Evolutionary conservation across 768 basidiomycete species (phyloP), one percentile per base, ranked within the genome.

Genomic region (Pulveroboletus sp.): DNA sequence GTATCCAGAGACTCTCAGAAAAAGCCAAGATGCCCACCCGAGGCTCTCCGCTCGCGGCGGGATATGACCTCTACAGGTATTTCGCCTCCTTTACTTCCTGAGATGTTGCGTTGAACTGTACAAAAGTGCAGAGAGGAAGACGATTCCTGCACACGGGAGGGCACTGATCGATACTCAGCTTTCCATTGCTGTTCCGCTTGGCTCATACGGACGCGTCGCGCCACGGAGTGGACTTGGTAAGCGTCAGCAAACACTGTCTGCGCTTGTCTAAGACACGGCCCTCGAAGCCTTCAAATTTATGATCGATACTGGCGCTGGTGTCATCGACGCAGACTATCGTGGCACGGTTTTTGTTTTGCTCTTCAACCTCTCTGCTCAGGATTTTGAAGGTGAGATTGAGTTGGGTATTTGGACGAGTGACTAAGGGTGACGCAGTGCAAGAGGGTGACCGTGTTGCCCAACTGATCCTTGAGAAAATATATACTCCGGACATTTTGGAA

Each of bases 251-350:
- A 12, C 30, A 43, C 30, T 41, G n/a, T 21, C 28, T 39, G 46
- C 17, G 5, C 47, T 18, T 31, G 33, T 37, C 42, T 43, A 8
- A 47, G 26, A 45, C 15, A 21, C 47, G 26, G 42, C 27, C 51
- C 14, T 37, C 54, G 15, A 55, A 96, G 96, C 96, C 17, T 89
- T 89, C 14, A 99, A 99, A 65, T 93, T 91, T 68, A 93, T 92
- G 83, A 97, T 98, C 51, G 90, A 94, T 64, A 98, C 95, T 0
- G 96, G 96, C 2, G 96, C 96, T 10, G 96, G 95, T 18, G 96
- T 99, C 7, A 81, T 99, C 44, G 96, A 99, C 56, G 90, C 92
- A 7, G 96, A 99, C 67, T 98, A 99, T 69, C 79, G 96, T 46
- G 96, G 96, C 18, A 74, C 83, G 11, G 81, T 99, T 40, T 93